Conservation (phyloP, 1,284 basidiomycete genomes). For the Coniophora puteana region DNA sequence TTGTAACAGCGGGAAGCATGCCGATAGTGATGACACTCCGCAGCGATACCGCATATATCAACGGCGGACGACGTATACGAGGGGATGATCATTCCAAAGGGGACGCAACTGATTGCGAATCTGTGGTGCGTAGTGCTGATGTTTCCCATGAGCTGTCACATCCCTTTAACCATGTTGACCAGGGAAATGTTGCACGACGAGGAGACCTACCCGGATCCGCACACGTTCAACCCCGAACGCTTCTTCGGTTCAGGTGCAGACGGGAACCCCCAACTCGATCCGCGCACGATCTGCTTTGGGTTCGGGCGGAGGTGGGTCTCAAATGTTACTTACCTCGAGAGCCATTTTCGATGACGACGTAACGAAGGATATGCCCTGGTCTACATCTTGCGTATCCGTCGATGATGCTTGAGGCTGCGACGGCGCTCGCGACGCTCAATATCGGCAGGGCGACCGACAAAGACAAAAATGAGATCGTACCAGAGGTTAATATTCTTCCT, state of each 20-base stretch:
- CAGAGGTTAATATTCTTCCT: no score
- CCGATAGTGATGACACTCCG: no score
- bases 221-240: slow-evolving; percentile 27
- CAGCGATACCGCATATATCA: no score
- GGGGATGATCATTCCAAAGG: slow-evolving; percentile 17
- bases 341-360: no score
- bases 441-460: no score
- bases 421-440: no score
- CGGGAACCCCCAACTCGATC: slow-evolving; percentile 9
- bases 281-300: slow-evolving; percentile 3
- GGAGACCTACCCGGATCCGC: slow-evolving; percentile 24
- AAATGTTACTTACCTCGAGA: neutral
- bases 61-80: slow-evolving; percentile 21
- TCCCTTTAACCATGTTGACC: neutral
- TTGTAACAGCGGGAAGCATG: no score
- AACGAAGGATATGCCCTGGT: no score
- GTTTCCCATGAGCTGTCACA: slow-evolving; percentile 5
- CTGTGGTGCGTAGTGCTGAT: slow-evolving; percentile 10
- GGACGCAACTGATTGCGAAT: slow-evolving; percentile 16
- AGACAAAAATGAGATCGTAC: no score
- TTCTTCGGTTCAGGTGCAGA: slow-evolving; percentile 22
- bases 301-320: slow-evolving; percentile 4
- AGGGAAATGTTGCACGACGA: slow-evolving; percentile 33
- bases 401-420: no score
- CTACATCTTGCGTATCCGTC: no score